Percentiles rank a stretch among this genome's conserved stretches.
phyloP scores from a whole-genome alignment of 2,329 filamentous ascomycete genomes.

The Paecilomyces sp. region DNA sequence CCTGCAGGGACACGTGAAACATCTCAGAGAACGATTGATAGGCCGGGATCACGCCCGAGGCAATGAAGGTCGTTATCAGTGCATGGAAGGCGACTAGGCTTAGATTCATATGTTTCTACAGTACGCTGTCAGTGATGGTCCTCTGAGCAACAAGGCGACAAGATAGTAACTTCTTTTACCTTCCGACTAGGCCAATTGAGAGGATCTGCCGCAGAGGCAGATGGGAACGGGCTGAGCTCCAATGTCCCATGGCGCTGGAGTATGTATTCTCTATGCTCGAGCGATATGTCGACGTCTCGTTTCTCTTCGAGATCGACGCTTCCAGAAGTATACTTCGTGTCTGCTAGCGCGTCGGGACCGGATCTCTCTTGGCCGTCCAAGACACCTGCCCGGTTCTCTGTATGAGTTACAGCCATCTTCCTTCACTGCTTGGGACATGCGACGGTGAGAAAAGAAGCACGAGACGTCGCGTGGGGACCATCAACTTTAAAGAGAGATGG shows the following conservation, averaged over 20 bases:
- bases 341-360: not conserved
- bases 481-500: not conserved
- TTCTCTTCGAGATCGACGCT: slow-evolving; percentile 5
- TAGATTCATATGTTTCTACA: slow-evolving; percentile 43
- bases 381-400: not conserved
- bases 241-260: slow-evolving; percentile 48
- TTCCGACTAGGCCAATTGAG: slow-evolving; percentile 21
- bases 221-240: slow-evolving; percentile 48
- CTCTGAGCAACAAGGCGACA: not conserved
- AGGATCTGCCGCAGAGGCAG: slow-evolving; percentile 45
- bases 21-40: slow-evolving; percentile 47
- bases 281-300: slow-evolving; percentile 10
- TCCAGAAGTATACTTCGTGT: not conserved
- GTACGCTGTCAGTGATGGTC: not conserved
- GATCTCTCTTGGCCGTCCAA: not conserved
- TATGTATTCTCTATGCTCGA: slow-evolving; percentile 40
- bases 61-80: slow-evolving; percentile 49
- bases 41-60: slow-evolving; percentile 47
- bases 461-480: not conserved
- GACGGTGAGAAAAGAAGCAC: not conserved
- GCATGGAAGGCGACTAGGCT: slow-evolving; percentile 49
- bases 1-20: slow-evolving; percentile 41
- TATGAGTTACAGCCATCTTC: not conserved
- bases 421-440: not conserved
- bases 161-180: slow-evolving; percentile 16